phyloP scores from a whole-genome alignment of 2,329 filamentous ascomycete genomes.

The Colletotrichum chlorophyti region DNA sequence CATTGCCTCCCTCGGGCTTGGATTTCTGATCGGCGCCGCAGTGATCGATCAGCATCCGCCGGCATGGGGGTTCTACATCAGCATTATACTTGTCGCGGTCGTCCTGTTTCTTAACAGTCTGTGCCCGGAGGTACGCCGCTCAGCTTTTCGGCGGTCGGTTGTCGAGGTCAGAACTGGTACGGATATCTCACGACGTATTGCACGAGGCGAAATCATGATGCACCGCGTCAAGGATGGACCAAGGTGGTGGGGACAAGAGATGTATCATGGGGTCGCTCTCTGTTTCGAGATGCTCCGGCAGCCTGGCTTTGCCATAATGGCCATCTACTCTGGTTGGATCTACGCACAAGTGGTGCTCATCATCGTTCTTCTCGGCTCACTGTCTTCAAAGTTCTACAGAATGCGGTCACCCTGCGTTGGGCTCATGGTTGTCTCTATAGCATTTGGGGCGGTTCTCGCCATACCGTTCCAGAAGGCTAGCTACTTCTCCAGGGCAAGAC shows the following conservation, averaged over 20 bases:
- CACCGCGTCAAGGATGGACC: slow-evolving; percentile 76
- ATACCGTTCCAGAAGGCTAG: slow-evolving; percentile 78
- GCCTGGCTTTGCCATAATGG: slow-evolving; percentile 74
- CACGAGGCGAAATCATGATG: slow-evolving; percentile 78
- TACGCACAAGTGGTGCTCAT: slow-evolving; percentile 78
- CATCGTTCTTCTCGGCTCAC: slow-evolving; percentile 74
- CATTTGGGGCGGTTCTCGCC: slow-evolving; percentile 72
- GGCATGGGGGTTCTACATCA: slow-evolving; percentile 78
- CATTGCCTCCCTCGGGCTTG: slow-evolving; percentile 73
- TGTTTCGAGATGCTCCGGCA: slow-evolving; percentile 75
- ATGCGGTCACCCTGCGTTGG: slow-evolving; percentile 71
- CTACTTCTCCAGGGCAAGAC: slow-evolving; percentile 70
- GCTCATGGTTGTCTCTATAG: slow-evolving; percentile 68
- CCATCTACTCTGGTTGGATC: slow-evolving; percentile 79
- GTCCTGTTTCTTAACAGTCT: slow-evolving; percentile 74
- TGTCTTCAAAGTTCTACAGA: slow-evolving; percentile 73
- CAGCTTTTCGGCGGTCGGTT: slow-evolving; percentile 72
- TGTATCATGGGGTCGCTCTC: slow-evolving; percentile 72
- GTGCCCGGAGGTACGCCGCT: slow-evolving; percentile 74
- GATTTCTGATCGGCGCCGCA: slow-evolving; percentile 74
- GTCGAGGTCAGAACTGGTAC: slow-evolving; percentile 65
- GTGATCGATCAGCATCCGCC: slow-evolving; percentile 71
- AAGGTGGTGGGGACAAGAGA: slow-evolving; percentile 79
- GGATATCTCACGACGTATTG: slow-evolving; percentile 63
- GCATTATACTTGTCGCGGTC: slow-evolving; percentile 69